Percentiles rank a stretch among this genome's conserved stretches.
Evolutionary conservation across 176 grass and related monocot species (phyloP).

Genomic region (Carex cristatella): DNA sequence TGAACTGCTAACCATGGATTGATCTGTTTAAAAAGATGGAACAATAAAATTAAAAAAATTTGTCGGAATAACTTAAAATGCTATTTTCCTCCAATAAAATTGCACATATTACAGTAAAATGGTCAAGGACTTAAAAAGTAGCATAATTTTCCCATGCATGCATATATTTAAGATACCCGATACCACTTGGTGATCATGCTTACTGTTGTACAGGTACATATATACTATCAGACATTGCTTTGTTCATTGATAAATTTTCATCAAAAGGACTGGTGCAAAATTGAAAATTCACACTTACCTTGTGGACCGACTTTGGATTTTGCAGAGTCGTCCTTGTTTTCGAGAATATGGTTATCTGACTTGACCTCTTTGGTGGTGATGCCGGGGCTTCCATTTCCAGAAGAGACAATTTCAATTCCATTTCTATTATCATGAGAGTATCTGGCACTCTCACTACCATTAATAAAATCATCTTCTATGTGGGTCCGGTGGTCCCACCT

Average conservation of each 20-base stretch:
- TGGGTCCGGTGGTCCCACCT: constrained; percentile 60
- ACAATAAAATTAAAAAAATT: not conserved
- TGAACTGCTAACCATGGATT: constrained; percentile 37
- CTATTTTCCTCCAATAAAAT: not conserved
- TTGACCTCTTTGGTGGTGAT: not conserved
- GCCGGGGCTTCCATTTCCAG: not conserved
- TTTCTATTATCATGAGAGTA: constrained; percentile 16
- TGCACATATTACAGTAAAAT: not conserved
- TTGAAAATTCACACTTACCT: constrained; percentile 26
- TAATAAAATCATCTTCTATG: constrained; percentile 43
- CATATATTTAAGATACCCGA: not conserved
- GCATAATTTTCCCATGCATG: not conserved
- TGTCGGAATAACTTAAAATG: not conserved
- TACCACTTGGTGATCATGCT: not conserved
- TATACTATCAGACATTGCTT: not conserved
- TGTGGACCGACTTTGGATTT: constrained; percentile 23
- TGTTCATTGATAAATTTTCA: not conserved
- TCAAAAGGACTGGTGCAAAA: not conserved
- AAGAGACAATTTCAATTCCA: not conserved
- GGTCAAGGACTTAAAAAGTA: not conserved
- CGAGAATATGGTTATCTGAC: not conserved
- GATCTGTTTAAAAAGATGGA: constrained; percentile 31
- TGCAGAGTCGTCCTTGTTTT: constrained; percentile 14
- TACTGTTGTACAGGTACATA: not conserved
- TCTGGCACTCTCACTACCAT: constrained; percentile 6